Evolutionary conservation across 495 filamentous ascomycete species (phyloP).

Genomic region (Aspergillus avenaceus): DNA sequence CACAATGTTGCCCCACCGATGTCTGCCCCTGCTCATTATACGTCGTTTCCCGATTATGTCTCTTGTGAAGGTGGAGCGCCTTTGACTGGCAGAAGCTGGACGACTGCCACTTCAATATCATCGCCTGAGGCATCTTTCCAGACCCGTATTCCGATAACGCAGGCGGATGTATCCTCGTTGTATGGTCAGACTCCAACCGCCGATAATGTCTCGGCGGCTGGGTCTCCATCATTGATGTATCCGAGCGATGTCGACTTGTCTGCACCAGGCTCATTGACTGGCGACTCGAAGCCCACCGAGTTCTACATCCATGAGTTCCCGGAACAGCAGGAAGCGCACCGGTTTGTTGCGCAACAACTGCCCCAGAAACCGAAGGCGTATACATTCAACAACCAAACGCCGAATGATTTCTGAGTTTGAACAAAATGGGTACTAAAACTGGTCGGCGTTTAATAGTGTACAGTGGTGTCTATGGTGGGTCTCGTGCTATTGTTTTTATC

Average conservation of each 20-base stretch:
- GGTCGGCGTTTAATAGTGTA: neutral
- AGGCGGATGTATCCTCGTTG: constrained; percentile 31
- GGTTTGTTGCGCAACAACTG: constrained; percentile 37
- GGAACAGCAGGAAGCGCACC: constrained; percentile 37
- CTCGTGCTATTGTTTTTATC: neutral
- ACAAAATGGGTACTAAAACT: neutral
- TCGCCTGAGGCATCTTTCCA: constrained; percentile 36
- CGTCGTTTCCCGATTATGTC: constrained; percentile 39
- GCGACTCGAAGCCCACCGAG: constrained; percentile 32
- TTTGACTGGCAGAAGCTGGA: constrained; percentile 39
- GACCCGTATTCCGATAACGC: constrained; percentile 25
- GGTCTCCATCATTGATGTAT: constrained; percentile 34
- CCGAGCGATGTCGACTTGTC: constrained; percentile 32
- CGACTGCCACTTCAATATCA: constrained; percentile 35
- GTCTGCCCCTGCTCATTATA: constrained; percentile 44
- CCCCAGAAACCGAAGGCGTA: constrained; percentile 40
- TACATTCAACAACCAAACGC: constrained; percentile 41
- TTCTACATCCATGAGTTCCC: constrained; percentile 44
- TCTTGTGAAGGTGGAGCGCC: constrained; percentile 23
- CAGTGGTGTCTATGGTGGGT: neutral
- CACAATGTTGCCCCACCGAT: constrained; percentile 37
- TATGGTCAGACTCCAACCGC: constrained; percentile 25
- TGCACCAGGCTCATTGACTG: constrained; percentile 16
- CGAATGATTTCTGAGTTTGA: constrained; percentile 28
- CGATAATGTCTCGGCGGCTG: constrained; percentile 25